Evolutionary conservation across 768 basidiomycete genomes (phyloP).

Genomic region (Boletus sp.): DNA sequence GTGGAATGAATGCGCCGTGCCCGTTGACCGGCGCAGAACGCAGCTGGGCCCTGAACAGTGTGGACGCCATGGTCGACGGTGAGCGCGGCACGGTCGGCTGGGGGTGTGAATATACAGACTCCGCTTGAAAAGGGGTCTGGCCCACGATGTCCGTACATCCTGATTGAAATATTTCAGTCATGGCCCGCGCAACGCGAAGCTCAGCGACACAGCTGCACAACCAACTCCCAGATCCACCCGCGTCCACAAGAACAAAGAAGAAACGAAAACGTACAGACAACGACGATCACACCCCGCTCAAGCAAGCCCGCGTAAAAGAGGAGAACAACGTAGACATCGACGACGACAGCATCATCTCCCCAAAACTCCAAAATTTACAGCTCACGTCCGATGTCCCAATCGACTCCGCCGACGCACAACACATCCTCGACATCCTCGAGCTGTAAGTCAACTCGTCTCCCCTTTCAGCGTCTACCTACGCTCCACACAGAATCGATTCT

Average conservation of each 20-base stretch:
- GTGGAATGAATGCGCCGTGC: no score
- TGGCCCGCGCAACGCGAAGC: conserved; percentile 76
- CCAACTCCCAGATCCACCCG: conserved; percentile 32
- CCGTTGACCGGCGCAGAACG: conserved; percentile 72
- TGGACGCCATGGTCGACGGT: conserved; percentile 32
- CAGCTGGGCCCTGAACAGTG: conserved; percentile 46
- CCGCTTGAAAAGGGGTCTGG: conserved; percentile 14
- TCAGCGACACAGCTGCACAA: conserved; percentile 44
- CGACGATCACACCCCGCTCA: conserved; percentile 49
- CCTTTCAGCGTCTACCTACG: neutral
- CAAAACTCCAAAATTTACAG: conserved; percentile 28
- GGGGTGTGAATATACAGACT: conserved; percentile 16
- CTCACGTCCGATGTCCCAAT: conserved; percentile 50
- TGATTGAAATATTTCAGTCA: conserved; percentile 34
- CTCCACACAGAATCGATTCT: conserved; percentile 53
- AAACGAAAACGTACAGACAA: conserved; percentile 66
- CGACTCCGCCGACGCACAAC: conserved; percentile 42
- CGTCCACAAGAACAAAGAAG: conserved; percentile 40
- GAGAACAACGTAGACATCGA: conserved; percentile 26
- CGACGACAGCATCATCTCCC: conserved; percentile 18
- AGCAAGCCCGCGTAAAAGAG: conserved; percentile 46
- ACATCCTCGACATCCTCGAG: conserved; percentile 60
- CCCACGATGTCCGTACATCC: conserved; percentile 22
- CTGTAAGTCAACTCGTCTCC: conserved; percentile 37
- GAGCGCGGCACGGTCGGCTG: conserved; percentile 4